A percentile compares a stretch with the other conserved stretches of the same genome.
Evolutionary conservation across 306 rosid species (phyloP).

Genomic region (Vigna hirtella): DNA sequence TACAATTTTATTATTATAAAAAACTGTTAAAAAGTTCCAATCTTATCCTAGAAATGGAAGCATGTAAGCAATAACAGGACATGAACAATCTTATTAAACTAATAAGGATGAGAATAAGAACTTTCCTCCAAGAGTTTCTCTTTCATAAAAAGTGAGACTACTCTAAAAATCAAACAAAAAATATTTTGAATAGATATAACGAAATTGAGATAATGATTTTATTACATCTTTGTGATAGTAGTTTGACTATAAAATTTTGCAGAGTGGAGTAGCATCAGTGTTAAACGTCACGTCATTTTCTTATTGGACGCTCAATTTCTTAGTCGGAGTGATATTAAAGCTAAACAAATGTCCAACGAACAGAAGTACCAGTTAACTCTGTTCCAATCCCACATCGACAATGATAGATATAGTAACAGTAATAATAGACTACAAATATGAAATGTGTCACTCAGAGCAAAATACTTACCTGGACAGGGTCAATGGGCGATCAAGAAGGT

Average conservation of each 20-base stretch:
- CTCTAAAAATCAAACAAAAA: background rate
- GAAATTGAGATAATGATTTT: background rate
- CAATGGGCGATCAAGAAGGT: slow-evolving; percentile 47
- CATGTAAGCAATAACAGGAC: too few species aligned
- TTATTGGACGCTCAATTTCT: background rate
- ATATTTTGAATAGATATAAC: background rate
- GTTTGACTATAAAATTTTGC: background rate
- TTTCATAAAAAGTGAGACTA: background rate
- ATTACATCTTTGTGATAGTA: too few species aligned
- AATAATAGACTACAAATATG: background rate
- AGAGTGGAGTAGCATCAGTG: background rate
- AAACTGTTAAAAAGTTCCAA: too few species aligned
- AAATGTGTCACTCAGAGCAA: accelerated
- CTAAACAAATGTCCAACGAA: background rate
- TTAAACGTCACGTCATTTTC: too few species aligned
- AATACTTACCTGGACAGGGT: slow-evolving; percentile 56
- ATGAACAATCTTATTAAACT: too few species aligned
- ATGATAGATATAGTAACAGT: background rate
- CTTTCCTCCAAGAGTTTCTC: too few species aligned
- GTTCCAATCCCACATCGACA: background rate
- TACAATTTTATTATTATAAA: too few species aligned
- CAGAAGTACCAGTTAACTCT: background rate
- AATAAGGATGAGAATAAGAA: too few species aligned
- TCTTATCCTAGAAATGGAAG: too few species aligned
- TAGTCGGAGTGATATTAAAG: background rate